A percentile compares a stretch with the other conserved stretches of the same genome.
phyloP scores from a whole-genome alignment of 169 alveolate species.

The Plasmodium vivax region DNA sequence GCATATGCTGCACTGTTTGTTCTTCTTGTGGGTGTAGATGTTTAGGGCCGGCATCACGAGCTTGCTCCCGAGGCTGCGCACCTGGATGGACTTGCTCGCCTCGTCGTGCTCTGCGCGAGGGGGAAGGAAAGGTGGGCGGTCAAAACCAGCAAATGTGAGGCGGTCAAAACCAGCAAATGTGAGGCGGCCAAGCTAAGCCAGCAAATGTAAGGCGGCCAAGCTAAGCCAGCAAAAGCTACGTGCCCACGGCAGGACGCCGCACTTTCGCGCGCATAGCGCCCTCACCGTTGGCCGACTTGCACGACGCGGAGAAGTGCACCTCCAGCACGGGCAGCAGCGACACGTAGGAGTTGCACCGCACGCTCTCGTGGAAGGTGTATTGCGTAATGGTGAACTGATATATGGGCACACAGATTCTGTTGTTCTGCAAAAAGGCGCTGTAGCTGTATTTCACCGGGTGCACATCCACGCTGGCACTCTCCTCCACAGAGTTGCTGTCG shows the following conservation, averaged over 20 bases:
- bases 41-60: conserved; percentile 15
- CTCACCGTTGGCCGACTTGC: conserved; percentile 21
- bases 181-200: background rate
- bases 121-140: background rate
- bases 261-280: background rate
- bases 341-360: conserved; percentile 8
- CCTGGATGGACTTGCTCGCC: background rate
- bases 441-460: conserved; percentile 7
- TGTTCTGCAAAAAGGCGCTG: conserved; percentile 36
- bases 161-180: background rate
- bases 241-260: too few species aligned
- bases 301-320: conserved; percentile 43
- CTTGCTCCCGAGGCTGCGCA: conserved; percentile 28
- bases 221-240: too few species aligned
- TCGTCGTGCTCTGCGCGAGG: conserved; percentile 21
- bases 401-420: conserved; percentile 39
- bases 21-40: conserved; percentile 26
- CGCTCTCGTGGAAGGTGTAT: conserved; percentile 25
- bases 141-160: background rate
- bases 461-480: background rate
- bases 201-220: background rate
- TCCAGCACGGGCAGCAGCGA: conserved; percentile 30
- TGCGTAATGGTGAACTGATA: conserved; percentile 28
- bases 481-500: background rate
- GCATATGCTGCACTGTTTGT: conserved; percentile 19